A percentile compares a stretch with the other conserved stretches of the same genome.
Conservation (phyloP, 2,329 filamentous ascomycete species). For the Fusarium foetens region DNA sequence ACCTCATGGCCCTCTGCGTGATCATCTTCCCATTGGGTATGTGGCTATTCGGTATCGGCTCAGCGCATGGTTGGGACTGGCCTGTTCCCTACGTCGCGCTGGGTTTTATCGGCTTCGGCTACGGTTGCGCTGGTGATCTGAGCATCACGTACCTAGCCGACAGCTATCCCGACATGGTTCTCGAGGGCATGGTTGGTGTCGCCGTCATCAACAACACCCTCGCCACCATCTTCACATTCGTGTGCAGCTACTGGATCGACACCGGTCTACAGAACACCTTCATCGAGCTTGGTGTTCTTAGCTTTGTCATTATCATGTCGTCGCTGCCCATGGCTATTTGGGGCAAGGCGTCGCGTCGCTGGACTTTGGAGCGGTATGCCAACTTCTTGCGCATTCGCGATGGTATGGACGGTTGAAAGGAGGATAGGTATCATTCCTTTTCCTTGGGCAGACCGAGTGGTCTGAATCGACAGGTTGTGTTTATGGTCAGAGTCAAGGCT, state of each 20-base stretch:
- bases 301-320: slow-evolving; percentile 61
- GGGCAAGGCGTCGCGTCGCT: slow-evolving; percentile 60
- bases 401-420: slow-evolving; percentile 45
- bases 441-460: background rate
- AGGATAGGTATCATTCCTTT: background rate
- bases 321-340: slow-evolving; percentile 65
- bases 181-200: slow-evolving; percentile 68
- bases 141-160: slow-evolving; percentile 66
- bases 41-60: slow-evolving; percentile 64
- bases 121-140: slow-evolving; percentile 67
- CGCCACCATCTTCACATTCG: slow-evolving; percentile 65
- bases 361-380: slow-evolving; percentile 59
- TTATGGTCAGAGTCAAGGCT: background rate
- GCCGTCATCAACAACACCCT: slow-evolving; percentile 67
- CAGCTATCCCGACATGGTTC: slow-evolving; percentile 65
- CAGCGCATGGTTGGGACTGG: slow-evolving; percentile 62
- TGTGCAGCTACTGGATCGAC: slow-evolving; percentile 60
- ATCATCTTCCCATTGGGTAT: slow-evolving; percentile 62
- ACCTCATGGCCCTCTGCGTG: slow-evolving; percentile 61
- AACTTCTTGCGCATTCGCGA: slow-evolving; percentile 61
- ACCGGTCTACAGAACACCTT: slow-evolving; percentile 59
- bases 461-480: background rate
- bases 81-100: slow-evolving; percentile 64
- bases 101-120: slow-evolving; percentile 68
- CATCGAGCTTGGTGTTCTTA: slow-evolving; percentile 61